phyloP scores from a whole-genome alignment of 192 early-diverging fungal species.

The Coemansia sp. region DNA sequence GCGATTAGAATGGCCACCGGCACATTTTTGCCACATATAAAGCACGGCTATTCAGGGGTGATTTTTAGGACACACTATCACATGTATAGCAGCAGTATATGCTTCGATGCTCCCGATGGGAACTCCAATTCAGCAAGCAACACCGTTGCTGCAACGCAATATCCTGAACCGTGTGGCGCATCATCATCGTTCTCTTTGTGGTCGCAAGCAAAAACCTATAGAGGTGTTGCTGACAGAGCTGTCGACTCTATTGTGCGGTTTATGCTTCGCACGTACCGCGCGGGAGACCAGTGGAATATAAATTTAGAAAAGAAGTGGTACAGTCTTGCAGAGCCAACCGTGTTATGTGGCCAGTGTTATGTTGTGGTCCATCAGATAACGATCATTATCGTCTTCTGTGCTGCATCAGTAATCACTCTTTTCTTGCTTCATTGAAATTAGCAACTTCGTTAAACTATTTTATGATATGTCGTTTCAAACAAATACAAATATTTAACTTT shows the following conservation, averaged over 20 bases:
- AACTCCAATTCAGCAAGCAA: background rate
- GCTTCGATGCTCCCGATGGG: background rate
- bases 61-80: background rate
- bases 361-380: conserved; percentile 23
- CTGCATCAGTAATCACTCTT: conserved; percentile 7
- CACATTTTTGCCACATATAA: conserved; percentile 9
- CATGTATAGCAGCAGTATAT: background rate
- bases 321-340: conserved; percentile 22
- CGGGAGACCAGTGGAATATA: conserved; percentile 34
- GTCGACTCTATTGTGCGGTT: conserved; percentile 10
- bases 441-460: too few species aligned
- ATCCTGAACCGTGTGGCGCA: background rate
- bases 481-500: too few species aligned
- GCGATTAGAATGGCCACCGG: conserved; percentile 20
- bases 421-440: conserved; percentile 21
- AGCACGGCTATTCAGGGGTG: background rate
- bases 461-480: too few species aligned
- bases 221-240: background rate
- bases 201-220: conserved; percentile 10
- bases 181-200: conserved; percentile 17
- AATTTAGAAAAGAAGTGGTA: conserved; percentile 14
- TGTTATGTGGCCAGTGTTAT: conserved; percentile 27
- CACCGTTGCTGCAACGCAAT: background rate
- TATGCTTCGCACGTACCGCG: conserved; percentile 21
- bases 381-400: conserved; percentile 9